Conservation (phyloP, 768 basidiomycete species). For the Rhodotorula diobovata region DNA sequence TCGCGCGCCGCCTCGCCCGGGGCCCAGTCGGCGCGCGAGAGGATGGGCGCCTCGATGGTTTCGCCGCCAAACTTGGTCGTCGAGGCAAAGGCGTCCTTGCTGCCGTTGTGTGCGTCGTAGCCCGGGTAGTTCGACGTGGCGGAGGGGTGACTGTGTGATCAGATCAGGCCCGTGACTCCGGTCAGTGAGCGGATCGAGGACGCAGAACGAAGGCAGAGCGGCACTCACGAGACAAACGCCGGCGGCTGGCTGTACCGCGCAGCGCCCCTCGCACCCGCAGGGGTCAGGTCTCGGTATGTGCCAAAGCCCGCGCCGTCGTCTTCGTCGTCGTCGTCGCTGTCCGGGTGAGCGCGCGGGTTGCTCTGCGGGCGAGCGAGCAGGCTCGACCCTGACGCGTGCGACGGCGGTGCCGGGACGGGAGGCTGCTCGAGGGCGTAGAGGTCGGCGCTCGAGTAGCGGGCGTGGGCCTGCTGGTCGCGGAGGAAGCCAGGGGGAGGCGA, state of each 20-base stretch:
- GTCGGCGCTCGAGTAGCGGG: constrained; percentile 21
- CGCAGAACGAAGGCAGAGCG: too few relatives aligned
- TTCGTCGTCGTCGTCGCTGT: neutral
- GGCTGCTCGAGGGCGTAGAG: constrained; percentile 13
- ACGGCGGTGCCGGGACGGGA: too few relatives aligned
- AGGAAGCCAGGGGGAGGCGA: neutral
- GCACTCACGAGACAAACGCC: neutral
- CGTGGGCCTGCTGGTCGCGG: constrained; percentile 6
- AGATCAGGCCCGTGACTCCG: neutral
- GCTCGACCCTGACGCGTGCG: neutral
- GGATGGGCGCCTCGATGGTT: constrained; percentile 1
- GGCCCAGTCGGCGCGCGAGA: neutral
- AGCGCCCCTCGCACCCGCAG: neutral
- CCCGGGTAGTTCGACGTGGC: neutral
- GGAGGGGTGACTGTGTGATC: neutral
- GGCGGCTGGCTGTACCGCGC: neutral
- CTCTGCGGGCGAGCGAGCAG: neutral
- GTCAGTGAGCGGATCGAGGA: too few relatives aligned
- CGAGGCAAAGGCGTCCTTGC: neutral
- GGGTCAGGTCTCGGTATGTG: neutral
- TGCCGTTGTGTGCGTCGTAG: neutral
- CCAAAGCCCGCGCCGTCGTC: constrained; percentile 9
- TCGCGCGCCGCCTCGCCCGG: neutral
- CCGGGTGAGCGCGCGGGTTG: neutral
- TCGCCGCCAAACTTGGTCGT: neutral